Conservation (phyloP, 192 early-diverging fungal genomes). For the Coemansia sp. region DNA sequence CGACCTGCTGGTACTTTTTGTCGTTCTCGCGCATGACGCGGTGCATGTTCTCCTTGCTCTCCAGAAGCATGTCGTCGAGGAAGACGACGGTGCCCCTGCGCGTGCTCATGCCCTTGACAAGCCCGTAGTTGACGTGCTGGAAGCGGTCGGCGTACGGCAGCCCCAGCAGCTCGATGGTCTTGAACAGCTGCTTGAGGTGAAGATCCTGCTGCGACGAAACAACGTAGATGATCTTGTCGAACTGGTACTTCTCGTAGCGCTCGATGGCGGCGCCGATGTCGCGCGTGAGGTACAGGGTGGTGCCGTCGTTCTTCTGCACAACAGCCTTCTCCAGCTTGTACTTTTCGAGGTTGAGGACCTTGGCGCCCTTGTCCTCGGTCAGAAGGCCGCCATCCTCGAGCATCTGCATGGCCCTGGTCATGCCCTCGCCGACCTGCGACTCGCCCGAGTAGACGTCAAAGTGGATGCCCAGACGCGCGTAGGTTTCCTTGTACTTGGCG, state of each 20-base stretch:
- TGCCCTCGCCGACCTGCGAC: constrained; percentile 80
- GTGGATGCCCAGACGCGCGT: constrained; percentile 84
- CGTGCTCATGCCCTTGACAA: constrained; percentile 95
- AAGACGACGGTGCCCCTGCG: constrained; percentile 94
- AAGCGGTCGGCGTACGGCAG: constrained; percentile 81
- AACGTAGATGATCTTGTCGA: constrained; percentile 92
- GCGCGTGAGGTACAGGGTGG: constrained; percentile 90
- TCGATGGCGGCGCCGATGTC: constrained; percentile 95
- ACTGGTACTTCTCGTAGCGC: constrained; percentile 84
- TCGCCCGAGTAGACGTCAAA: constrained; percentile 97
- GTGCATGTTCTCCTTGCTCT: constrained; percentile 86
- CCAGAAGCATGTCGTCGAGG: constrained; percentile 90
- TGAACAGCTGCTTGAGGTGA: constrained; percentile 94
- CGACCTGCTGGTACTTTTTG: constrained; percentile 80
- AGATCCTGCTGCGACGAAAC: constrained; percentile 87
- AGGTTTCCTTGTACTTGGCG: constrained; percentile 88
- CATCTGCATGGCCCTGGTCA: constrained; percentile 67
- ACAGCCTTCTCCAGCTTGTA: constrained; percentile 83
- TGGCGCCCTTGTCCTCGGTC: constrained; percentile 73
- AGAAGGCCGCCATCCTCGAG: constrained; percentile 73
- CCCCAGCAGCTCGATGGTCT: constrained; percentile 79
- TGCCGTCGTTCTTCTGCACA: constrained; percentile 88
- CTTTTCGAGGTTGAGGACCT: constrained; percentile 79
- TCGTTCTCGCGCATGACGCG: constrained; percentile 89
- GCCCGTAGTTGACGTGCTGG: constrained; percentile 91